A percentile compares a stretch with the other conserved stretches of the same genome.
phyloP scores from a whole-genome alignment of 306 rosid genomes.

The Amphicarpaea edgeworthii region DNA sequence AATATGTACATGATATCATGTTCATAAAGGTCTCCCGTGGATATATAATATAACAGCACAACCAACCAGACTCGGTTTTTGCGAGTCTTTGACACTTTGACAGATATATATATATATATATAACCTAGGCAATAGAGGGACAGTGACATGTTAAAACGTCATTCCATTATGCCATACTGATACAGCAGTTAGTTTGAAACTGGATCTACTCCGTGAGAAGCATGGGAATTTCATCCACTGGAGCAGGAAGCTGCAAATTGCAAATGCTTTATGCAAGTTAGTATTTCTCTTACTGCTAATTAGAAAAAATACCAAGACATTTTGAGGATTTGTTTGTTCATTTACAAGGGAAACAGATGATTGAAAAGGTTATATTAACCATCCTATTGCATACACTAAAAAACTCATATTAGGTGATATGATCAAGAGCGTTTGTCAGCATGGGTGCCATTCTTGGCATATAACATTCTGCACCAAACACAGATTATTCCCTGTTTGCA shows the following conservation, averaged over 20 bases:
- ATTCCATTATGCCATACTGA: conserved; percentile 36
- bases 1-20: conserved; percentile 39
- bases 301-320: neutral
- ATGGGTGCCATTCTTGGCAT: neutral
- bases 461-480: neutral
- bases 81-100: conserved; percentile 43
- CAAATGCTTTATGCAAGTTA: conserved; percentile 45
- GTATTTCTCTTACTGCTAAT: conserved; percentile 1
- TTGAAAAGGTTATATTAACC: neutral
- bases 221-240: conserved; percentile 71
- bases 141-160: conserved; percentile 42
- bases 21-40: conserved; percentile 7
- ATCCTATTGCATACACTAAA: conserved; percentile 22
- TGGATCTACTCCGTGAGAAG: conserved; percentile 78
- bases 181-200: conserved; percentile 4
- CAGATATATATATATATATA: conserved; percentile 34
- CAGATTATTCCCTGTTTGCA: neutral
- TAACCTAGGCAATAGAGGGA: conserved; percentile 29
- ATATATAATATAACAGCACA: conserved; percentile 39
- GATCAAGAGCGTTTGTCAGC: neutral
- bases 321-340: neutral
- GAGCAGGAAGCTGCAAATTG: conserved; percentile 78
- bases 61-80: conserved; percentile 47
- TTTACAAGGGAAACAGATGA: neutral
- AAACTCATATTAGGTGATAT: neutral